These are phyloP conservation scores for Trichoderma erinaceum DNA, from an alignment of 495 filamentous ascomycete genomes.

Conservation along the genomic window DNA sequence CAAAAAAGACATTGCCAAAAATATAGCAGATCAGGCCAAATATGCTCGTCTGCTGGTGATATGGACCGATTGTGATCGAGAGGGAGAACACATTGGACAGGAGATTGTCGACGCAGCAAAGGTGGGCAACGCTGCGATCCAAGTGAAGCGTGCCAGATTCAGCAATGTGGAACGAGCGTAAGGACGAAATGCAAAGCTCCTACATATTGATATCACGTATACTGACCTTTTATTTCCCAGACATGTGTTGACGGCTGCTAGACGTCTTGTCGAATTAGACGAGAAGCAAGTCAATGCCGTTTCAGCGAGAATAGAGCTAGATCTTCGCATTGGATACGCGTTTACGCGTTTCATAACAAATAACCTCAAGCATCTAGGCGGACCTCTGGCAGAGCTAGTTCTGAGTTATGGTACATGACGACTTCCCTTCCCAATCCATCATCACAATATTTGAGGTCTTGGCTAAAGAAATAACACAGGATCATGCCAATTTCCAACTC, in stretches of 20 bases:
- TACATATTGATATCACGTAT: neutral
- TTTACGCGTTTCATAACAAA: constrained; percentile 88
- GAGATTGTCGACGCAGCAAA: constrained; percentile 80
- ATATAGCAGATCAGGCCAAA: constrained; percentile 73
- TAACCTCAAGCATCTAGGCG: constrained; percentile 61
- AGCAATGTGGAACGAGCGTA: constrained; percentile 93
- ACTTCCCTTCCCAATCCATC: constrained; percentile 14
- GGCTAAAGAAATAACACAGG: constrained; percentile 40
- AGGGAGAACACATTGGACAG: constrained; percentile 94
- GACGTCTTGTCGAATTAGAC: constrained; percentile 68
- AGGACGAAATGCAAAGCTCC: constrained; percentile 21
- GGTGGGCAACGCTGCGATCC: constrained; percentile 62
- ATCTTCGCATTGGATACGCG: constrained; percentile 81
- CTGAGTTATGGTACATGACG: constrained; percentile 75
- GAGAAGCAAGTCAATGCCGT: constrained; percentile 85
- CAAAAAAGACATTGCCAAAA: constrained; percentile 71
- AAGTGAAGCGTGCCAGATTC: constrained; percentile 82
- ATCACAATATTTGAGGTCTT: constrained; percentile 10
- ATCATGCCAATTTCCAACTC: constrained; percentile 93
- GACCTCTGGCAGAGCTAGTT: constrained; percentile 51
- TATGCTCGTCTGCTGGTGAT: constrained; percentile 71
- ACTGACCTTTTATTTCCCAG: constrained; percentile 30
- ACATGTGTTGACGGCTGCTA: constrained; percentile 82
- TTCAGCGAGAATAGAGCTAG: constrained; percentile 81
- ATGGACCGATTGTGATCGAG: constrained; percentile 98